These are phyloP conservation scores for Pholiota molesta DNA, from an alignment of 768 basidiomycete genomes.

Conservation along the genomic window DNA sequence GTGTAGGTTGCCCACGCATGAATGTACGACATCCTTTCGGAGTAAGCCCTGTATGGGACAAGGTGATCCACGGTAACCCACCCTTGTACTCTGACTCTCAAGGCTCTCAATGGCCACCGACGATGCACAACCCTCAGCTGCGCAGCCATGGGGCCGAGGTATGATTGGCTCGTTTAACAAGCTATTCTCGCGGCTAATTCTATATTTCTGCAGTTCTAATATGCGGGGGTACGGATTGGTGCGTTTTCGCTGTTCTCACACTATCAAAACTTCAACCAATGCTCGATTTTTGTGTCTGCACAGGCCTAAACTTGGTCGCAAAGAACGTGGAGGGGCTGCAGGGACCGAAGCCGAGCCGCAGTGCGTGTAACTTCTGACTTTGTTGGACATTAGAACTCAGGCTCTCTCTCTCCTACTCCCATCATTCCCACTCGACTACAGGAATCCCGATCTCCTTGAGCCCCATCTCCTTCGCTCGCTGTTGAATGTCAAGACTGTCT, in stretches of 20 bases:
- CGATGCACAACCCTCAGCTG: conserved; percentile 27
- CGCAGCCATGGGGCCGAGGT: conserved; percentile 50
- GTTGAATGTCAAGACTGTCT: conserved; percentile 72
- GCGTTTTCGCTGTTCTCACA: conserved; percentile 39
- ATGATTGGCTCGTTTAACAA: conserved; percentile 14
- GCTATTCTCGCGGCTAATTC: conserved; percentile 22
- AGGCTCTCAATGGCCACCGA: conserved; percentile 24
- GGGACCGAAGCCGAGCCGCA: conserved; percentile 42
- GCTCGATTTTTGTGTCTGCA: conserved; percentile 17
- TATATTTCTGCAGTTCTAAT: conserved; percentile 62
- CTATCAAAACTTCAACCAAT: conserved; percentile 23
- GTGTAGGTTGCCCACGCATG: conserved; percentile 14
- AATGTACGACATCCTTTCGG: conserved; percentile 26
- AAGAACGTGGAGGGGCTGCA: conserved; percentile 59
- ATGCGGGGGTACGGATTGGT: conserved; percentile 91
- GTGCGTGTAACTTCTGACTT: conserved; percentile 33
- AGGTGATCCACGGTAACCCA: conserved; percentile 16
- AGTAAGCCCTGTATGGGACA: conserved; percentile 19
- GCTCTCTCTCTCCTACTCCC: conserved; percentile 4
- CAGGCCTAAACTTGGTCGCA: conserved; percentile 79
- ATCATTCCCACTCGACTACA: conserved; percentile 20
- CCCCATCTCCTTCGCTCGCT: conserved; percentile 91
- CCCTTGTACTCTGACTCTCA: conserved; percentile 21
- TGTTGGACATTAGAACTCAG: conserved; percentile 7
- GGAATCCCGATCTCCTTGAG: conserved; percentile 80